Evolutionary conservation across 2,329 filamentous ascomycete species (phyloP).

Genomic region (Dothideomycetes sp.): DNA sequence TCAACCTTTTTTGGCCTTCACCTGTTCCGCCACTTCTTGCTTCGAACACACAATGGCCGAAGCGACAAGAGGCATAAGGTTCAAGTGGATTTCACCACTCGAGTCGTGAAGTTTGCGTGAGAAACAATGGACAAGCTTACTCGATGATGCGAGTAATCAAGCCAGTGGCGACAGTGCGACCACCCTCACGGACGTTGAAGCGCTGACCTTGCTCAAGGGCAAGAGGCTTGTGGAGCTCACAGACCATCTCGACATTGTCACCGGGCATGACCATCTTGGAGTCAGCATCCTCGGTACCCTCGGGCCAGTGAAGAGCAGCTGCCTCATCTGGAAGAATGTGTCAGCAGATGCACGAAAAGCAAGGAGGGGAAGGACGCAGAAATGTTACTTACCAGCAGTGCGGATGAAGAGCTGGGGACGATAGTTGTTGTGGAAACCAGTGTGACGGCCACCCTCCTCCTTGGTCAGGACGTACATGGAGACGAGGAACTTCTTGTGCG

Average conservation of each 20-base stretch:
- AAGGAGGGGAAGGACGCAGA: background rate
- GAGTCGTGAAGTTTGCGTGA: constrained; percentile 1
- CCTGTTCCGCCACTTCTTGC: background rate
- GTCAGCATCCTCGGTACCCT: constrained; percentile 62
- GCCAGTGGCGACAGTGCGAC: constrained; percentile 46
- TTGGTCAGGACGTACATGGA: constrained; percentile 97
- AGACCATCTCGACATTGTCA: constrained; percentile 97
- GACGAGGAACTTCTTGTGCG: constrained; percentile 83
- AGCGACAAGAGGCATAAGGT: too few species aligned
- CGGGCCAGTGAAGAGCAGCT: constrained; percentile 75
- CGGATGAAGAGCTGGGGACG: constrained; percentile 92
- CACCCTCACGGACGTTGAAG: constrained; percentile 97
- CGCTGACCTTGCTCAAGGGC: constrained; percentile 87
- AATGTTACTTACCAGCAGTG: constrained; percentile 66
- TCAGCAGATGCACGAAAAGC: background rate
- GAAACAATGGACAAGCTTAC: constrained; percentile 17
- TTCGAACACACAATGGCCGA: constrained; percentile 7
- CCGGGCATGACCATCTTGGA: constrained; percentile 91
- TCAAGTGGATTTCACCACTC: too few species aligned
- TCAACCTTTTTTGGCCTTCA: too few species aligned
- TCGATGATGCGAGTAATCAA: constrained; percentile 32
- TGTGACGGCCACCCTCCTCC: constrained; percentile 96
- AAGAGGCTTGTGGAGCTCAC: constrained; percentile 73
- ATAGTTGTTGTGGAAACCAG: constrained; percentile 93
- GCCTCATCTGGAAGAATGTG: constrained; percentile 44